Base-by-base conservation (phyloP, 1,284 basidiomycete species). In the Ceratobasidium sp. region DNA sequence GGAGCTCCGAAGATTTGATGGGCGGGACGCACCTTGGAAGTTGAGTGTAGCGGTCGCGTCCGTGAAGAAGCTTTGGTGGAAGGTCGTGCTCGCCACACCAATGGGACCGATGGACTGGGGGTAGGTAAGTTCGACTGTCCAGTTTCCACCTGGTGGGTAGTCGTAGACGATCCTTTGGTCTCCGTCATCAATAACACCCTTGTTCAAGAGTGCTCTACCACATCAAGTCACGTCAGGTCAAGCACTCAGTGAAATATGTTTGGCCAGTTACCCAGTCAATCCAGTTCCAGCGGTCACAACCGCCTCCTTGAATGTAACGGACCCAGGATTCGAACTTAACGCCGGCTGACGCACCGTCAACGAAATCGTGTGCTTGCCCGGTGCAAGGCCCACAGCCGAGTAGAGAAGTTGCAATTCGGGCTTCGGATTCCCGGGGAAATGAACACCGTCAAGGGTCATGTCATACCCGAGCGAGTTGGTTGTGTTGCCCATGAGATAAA, bases 401-500 rank as follows among this genome's bases (percentile, higher is more conserved):
- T 67, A 76, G 2, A 76, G 42, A 10, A 59, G 23, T n/a, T 52
- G 46, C 40, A 23, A 17, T 20, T 76, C 64, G n/a, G 64, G 52
- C 5, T 64, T 64, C 6, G 64, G 64, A 33, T 66, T 76, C 40
- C 74, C 74, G 3, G 74, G 74, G 38, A 76, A 76, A 10, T 46
- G 3, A 20, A 67, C 52, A 1, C 64, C 64, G 42, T 76, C 74
- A 54, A 76, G 74, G n/a, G 64, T 33, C 7, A 76, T 59, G 33
- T 76, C 74, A n/a, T 67, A 76, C 42, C 64, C 64, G 50, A 76
- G 74, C 38, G 48, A 57, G 15, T 57, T 66, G 23, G 74, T 76
- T n/a, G 64, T 76, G 54, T 76, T 76, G 20, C 74, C 74, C 7
- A 76, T 42, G 23, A 76, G 74, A 28, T 76, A 67, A 26, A 76